Conservation (phyloP, 2,329 filamentous ascomycete genomes). For the Dryadomyces quercivorus region DNA sequence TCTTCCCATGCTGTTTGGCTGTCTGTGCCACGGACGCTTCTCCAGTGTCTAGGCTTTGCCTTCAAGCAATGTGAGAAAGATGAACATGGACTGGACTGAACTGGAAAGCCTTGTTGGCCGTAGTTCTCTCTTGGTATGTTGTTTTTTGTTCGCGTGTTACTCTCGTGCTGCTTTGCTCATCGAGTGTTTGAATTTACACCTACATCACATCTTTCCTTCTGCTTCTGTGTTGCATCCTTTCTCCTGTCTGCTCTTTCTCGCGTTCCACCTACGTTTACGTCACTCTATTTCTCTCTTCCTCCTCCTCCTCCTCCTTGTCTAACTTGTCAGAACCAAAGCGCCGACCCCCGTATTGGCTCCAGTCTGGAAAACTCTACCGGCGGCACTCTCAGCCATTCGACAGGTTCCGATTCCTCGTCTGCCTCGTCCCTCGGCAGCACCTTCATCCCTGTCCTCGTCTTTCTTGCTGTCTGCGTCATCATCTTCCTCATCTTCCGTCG, state of each 20-base stretch:
- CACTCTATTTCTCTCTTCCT: not conserved
- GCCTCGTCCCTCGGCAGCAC: conserved; percentile 33
- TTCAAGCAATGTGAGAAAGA: not conserved
- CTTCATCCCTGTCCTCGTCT: conserved; percentile 38
- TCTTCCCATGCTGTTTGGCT: not conserved
- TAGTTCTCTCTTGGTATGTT: not conserved
- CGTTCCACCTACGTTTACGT: no score
- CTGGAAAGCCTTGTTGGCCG: not conserved
- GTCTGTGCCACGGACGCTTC: not conserved
- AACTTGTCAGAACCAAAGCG: conserved; percentile 15
- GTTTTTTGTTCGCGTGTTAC: not conserved
- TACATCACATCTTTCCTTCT: not conserved
- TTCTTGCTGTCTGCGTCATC: conserved; percentile 34
- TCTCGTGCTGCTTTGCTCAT: not conserved
- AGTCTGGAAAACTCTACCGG: conserved; percentile 27
- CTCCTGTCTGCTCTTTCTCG: not conserved
- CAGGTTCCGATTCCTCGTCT: conserved; percentile 25
- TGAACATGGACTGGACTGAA: not conserved
- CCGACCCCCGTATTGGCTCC: conserved; percentile 30
- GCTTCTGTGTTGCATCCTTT: not conserved
- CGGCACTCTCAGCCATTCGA: conserved; percentile 23
- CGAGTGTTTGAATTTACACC: not conserved
- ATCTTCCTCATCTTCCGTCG: conserved; percentile 38
- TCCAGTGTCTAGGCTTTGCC: not conserved
- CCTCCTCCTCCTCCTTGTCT: not conserved